Conservation (phyloP, 2,329 filamentous ascomycete species). For the Beauveria asiatica region DNA sequence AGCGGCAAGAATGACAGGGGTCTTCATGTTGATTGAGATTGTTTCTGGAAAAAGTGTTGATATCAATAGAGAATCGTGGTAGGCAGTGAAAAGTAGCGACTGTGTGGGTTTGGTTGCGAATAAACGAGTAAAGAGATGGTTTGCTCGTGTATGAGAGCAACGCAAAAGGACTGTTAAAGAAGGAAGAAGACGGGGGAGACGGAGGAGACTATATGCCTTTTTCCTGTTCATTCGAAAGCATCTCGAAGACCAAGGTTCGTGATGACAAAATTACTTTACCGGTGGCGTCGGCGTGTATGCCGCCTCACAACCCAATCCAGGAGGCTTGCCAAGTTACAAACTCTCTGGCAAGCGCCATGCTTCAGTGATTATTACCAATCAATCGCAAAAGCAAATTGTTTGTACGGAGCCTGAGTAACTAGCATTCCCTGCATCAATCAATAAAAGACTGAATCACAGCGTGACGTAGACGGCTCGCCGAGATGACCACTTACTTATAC, state of each 20-base stretch:
- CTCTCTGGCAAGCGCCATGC: too few relatives aligned
- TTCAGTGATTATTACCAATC: too few relatives aligned
- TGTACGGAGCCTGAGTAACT: too few relatives aligned
- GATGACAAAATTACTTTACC: not conserved
- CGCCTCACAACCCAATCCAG: too few relatives aligned
- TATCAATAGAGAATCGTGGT: not conserved
- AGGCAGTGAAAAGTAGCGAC: not conserved
- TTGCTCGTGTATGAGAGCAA: not conserved
- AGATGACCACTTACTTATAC: too few relatives aligned
- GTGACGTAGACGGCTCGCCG: too few relatives aligned
- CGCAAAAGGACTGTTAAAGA: not conserved
- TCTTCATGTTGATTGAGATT: not conserved
- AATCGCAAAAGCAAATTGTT: too few relatives aligned
- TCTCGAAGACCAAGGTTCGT: not conserved
- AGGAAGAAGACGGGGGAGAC: not conserved
- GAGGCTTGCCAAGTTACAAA: too few relatives aligned
- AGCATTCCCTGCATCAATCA: too few relatives aligned
- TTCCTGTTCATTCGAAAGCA: too few relatives aligned
- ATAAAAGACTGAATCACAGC: too few relatives aligned
- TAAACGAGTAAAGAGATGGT: not conserved
- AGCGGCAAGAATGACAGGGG: not conserved
- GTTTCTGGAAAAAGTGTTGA: not conserved
- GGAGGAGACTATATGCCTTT: not conserved
- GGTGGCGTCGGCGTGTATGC: not conserved
- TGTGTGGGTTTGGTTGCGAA: not conserved